phyloP scores from a whole-genome alignment of 495 filamentous ascomycete genomes.

The Rostrohypoxylon terebratum region DNA sequence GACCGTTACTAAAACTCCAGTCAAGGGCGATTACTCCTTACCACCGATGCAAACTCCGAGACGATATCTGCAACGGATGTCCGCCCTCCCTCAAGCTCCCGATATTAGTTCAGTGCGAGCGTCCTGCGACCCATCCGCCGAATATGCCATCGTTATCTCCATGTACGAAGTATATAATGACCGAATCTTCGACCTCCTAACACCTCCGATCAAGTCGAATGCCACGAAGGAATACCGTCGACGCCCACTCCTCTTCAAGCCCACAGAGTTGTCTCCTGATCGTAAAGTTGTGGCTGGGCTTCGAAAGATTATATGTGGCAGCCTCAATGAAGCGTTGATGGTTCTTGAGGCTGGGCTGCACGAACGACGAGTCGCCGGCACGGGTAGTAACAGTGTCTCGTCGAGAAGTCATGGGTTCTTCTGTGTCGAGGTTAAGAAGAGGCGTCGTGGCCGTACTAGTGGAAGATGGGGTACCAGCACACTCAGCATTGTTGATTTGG shows the following conservation, averaged over 20 bases:
- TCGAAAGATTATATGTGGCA: conserved; percentile 89
- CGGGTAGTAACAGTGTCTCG: conserved; percentile 87
- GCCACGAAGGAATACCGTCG: conserved; percentile 75
- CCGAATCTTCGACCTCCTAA: conserved; percentile 92
- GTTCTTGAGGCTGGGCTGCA: conserved; percentile 90
- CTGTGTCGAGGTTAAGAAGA: conserved; percentile 92
- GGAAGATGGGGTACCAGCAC: conserved; percentile 81
- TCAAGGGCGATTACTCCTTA: conserved; percentile 57
- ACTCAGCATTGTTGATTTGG: conserved; percentile 91
- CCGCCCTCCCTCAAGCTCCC: conserved; percentile 75
- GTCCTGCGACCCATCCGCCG: conserved; percentile 74
- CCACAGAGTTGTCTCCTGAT: conserved; percentile 83
- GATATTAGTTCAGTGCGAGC: conserved; percentile 77
- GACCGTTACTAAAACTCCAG: conserved; percentile 53
- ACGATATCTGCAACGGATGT: conserved; percentile 70
- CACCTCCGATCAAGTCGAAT: conserved; percentile 61
- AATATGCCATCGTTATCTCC: conserved; percentile 89
- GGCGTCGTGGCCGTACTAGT: conserved; percentile 66
- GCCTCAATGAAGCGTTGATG: conserved; percentile 85
- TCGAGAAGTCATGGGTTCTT: conserved; percentile 97
- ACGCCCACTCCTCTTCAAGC: conserved; percentile 85
- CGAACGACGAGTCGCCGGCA: conserved; percentile 89
- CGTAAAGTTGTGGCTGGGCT: conserved; percentile 92
- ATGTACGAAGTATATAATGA: conserved; percentile 99
- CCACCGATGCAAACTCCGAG: conserved; percentile 67